Conservation (phyloP, 176 grass and related monocot species). For the Poa annua region DNA sequence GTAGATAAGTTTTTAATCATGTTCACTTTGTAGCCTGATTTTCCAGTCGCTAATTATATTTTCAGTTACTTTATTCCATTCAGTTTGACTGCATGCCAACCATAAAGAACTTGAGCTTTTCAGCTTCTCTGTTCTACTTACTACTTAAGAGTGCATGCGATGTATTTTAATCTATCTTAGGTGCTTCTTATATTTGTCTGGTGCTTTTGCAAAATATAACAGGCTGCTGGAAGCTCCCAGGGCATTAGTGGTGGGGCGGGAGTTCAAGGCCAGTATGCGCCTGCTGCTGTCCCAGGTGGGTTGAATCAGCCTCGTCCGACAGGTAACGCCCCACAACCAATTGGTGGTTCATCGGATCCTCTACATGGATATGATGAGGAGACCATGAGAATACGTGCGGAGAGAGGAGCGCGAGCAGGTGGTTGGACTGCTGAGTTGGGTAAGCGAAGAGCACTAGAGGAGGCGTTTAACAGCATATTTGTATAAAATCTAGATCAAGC, state of each 20-base stretch:
- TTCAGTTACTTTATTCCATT: not conserved
- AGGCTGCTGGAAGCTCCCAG: constrained; percentile 80
- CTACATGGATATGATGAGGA: constrained; percentile 79
- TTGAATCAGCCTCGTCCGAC: constrained; percentile 79
- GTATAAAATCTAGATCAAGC: constrained; percentile 47
- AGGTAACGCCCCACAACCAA: constrained; percentile 58
- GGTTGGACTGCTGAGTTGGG: constrained; percentile 83
- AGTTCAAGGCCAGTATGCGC: constrained; percentile 89
- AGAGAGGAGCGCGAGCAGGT: constrained; percentile 71
- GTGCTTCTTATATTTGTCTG: constrained; percentile 1
- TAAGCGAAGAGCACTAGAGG: constrained; percentile 81
- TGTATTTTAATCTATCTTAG: not conserved
- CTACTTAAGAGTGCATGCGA: not conserved
- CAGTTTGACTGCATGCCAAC: not conserved
- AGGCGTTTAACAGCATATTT: constrained; percentile 80
- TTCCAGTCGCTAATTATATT: not conserved
- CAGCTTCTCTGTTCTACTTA: constrained; percentile 22
- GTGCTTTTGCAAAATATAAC: constrained; percentile 41
- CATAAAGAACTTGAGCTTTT: constrained; percentile 9
- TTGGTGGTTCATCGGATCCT: constrained; percentile 46
- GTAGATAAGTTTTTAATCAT: constrained; percentile 9
- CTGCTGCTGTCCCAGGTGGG: constrained; percentile 57
- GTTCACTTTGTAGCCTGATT: constrained; percentile 22
- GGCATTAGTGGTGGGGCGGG: constrained; percentile 53
- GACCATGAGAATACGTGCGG: constrained; percentile 55